A percentile compares a stretch with the other conserved stretches of the same genome.
Conservation (phyloP, 2,329 filamentous ascomycete genomes). For the Blastomyces emzantsi region DNA sequence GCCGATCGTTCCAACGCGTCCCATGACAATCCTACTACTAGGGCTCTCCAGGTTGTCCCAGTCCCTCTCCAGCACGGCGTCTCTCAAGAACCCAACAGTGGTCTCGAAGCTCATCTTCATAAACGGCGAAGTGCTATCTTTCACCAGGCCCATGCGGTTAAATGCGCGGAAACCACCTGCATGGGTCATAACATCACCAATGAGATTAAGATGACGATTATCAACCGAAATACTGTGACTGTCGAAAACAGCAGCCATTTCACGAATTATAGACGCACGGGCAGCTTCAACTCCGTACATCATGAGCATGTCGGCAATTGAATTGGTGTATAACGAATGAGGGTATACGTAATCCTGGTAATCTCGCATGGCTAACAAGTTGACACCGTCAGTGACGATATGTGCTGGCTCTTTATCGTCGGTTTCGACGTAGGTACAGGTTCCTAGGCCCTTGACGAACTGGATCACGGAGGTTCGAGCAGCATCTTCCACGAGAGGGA, state of each 20-base stretch:
- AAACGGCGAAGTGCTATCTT: constrained; percentile 77
- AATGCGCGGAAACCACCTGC: constrained; percentile 84
- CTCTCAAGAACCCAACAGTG: constrained; percentile 84
- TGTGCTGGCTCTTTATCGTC: constrained; percentile 40
- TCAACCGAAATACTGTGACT: constrained; percentile 91
- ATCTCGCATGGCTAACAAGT: constrained; percentile 82
- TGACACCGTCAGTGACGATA: constrained; percentile 75
- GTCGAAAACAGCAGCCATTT: constrained; percentile 76
- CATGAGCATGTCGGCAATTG: constrained; percentile 73
- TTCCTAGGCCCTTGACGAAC: constrained; percentile 67
- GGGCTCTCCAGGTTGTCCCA: constrained; percentile 81
- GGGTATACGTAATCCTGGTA: constrained; percentile 80
- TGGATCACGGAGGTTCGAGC: constrained; percentile 74
- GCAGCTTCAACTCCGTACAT: constrained; percentile 92
- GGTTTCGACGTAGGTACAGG: constrained; percentile 60
- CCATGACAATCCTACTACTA: constrained; percentile 79
- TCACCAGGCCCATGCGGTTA: constrained; percentile 73
- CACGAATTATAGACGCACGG: constrained; percentile 73
- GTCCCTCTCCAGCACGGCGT: constrained; percentile 83
- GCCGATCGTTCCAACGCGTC: constrained; percentile 69
- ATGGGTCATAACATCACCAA: constrained; percentile 97
- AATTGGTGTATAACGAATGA: constrained; percentile 81
- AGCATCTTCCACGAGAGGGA: constrained; percentile 77
- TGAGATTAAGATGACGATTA: constrained; percentile 84
- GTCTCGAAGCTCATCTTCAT: constrained; percentile 99